These are phyloP conservation scores for Aspergillus sojae DNA, from an alignment of 2,329 filamentous ascomycete genomes.

Conservation along the genomic window DNA sequence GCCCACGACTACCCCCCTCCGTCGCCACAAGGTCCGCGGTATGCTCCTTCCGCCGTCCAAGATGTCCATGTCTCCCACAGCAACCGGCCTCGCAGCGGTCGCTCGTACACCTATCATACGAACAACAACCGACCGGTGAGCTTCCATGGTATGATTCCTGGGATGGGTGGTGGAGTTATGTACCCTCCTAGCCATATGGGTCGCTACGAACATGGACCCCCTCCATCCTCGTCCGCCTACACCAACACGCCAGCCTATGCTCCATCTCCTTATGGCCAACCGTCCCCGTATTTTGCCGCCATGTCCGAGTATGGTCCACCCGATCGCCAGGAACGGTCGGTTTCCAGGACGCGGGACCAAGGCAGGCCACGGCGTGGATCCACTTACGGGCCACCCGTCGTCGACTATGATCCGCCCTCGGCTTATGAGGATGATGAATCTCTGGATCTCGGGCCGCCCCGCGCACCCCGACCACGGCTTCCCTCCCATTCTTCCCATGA, in stretches of 20 bases:
- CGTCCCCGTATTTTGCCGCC: constrained; percentile 30
- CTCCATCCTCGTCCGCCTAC: constrained; percentile 42
- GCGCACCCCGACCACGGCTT: constrained; percentile 33
- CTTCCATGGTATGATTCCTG: constrained; percentile 40
- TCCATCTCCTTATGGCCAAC: constrained; percentile 35
- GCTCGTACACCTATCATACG: constrained; percentile 41
- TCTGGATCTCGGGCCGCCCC: constrained; percentile 31
- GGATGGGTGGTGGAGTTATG: constrained; percentile 31
- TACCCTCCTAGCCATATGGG: constrained; percentile 32
- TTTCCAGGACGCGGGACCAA: constrained; percentile 38
- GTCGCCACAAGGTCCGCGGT: constrained; percentile 33
- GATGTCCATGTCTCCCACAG: constrained; percentile 36
- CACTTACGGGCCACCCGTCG: constrained; percentile 36
- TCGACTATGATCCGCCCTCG: constrained; percentile 35
- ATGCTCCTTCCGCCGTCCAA: constrained; percentile 31
- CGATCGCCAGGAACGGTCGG: constrained; percentile 38
- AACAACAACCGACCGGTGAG: constrained; percentile 40
- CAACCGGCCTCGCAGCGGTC: constrained; percentile 30
- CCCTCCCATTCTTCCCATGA: constrained; percentile 32
- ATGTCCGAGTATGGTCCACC: constrained; percentile 30
- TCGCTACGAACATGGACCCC: constrained; percentile 40
- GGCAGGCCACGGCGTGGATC: constrained; percentile 35
- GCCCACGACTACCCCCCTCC: constrained; percentile 36
- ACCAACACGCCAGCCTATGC: constrained; percentile 33
- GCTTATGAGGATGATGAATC: constrained; percentile 34